Conservation (phyloP, 345 rosid species). For the Aquilaria malaccensis region DNA sequence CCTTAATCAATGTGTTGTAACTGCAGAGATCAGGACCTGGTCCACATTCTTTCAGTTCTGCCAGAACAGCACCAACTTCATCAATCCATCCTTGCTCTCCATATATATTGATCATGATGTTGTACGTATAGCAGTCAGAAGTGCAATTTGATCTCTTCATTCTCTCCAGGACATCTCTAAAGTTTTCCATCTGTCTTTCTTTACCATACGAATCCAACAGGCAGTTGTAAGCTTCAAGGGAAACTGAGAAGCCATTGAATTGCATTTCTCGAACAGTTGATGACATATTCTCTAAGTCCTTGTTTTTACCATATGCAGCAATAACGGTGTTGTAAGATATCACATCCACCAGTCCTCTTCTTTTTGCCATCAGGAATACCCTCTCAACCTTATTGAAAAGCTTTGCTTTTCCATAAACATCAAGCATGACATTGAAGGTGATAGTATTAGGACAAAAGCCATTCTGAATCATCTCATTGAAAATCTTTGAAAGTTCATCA, state of each 20-base stretch:
- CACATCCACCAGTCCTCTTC: conserved; percentile 63
- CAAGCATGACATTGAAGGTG: conserved; percentile 72
- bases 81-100: conserved; percentile 81
- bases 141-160: conserved; percentile 53
- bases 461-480: conserved; percentile 57
- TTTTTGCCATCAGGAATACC: conserved; percentile 55
- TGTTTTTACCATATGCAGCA: conserved; percentile 64
- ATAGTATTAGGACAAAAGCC: conserved; percentile 65
- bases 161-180: conserved; percentile 55
- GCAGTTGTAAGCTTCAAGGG: conserved; percentile 87
- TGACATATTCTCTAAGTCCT: conserved; percentile 56
- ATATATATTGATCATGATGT: conserved; percentile 82
- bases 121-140: conserved; percentile 66
- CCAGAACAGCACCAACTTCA: conserved; percentile 55
- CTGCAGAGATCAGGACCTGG: conserved; percentile 73
- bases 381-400: conserved; percentile 57
- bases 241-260: conserved; percentile 76
- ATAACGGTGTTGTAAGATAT: conserved; percentile 80
- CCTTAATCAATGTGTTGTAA: conserved; percentile 91
- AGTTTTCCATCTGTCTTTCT: conserved; percentile 69
- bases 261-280: conserved; percentile 64
- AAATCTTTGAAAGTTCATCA: conserved; percentile 69
- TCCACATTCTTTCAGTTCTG: conserved; percentile 55
- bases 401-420: conserved; percentile 80
- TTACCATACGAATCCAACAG: conserved; percentile 85